phyloP scores from a whole-genome alignment of 768 basidiomycete species.

The Terana coerulea region DNA sequence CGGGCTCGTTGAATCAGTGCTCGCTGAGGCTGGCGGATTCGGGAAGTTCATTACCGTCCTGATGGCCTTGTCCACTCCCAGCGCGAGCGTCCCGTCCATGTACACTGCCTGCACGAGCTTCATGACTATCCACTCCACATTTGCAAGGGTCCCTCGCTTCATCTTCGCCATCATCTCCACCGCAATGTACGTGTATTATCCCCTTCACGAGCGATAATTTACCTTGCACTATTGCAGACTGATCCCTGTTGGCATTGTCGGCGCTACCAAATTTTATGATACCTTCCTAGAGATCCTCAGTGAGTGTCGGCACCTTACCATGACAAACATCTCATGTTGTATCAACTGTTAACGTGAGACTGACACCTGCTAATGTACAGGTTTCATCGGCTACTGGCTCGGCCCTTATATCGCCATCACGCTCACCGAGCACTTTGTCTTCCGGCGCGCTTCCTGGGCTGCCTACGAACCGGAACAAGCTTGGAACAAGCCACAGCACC shows the following conservation, averaged over 20 bases:
- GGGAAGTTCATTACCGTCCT: conserved; percentile 43
- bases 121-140: conserved; percentile 34
- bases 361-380: conserved; percentile 23
- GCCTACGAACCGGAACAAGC: conserved; percentile 30
- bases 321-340: not conserved
- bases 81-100: conserved; percentile 55
- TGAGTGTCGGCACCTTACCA: conserved; percentile 21
- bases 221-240: conserved; percentile 23
- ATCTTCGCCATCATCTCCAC: conserved; percentile 43
- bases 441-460: conserved; percentile 32
- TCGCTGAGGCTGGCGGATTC: conserved; percentile 35
- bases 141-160: conserved; percentile 40
- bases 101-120: conserved; percentile 49
- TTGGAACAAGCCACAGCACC: conserved; percentile 35
- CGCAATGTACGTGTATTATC: conserved; percentile 33
- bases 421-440: conserved; percentile 41
- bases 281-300: conserved; percentile 41
- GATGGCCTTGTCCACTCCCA: conserved; percentile 45
- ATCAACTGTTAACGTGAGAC: not conserved
- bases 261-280: conserved; percentile 39
- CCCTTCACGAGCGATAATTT: not conserved
- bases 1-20: conserved; percentile 40
- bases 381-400: conserved; percentile 45
- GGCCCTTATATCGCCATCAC: conserved; percentile 34
- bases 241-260: conserved; percentile 44